Base-by-base conservation (phyloP, 2,329 filamentous ascomycete species). In the Fusarium sp. region DNA sequence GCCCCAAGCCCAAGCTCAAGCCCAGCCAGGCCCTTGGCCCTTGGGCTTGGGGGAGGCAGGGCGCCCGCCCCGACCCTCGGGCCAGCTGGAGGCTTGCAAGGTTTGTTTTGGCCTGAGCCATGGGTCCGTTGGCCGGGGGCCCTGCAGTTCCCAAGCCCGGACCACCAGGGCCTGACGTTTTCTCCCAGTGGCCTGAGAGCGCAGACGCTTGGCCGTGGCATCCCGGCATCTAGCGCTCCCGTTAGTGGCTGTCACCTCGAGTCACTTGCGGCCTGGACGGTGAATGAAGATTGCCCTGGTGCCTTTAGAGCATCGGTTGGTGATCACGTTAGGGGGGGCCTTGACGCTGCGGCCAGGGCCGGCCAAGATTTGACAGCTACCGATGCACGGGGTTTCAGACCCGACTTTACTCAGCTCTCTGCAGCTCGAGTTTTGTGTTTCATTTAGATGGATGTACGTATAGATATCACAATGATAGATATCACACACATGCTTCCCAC, bases 191-290 rank as follows among this genome's bases (percentile, higher is more conserved):
- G 52, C 44, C 53, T 64, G 66, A 44, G 55, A 48, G 54, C 56
- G 31, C 28, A 53, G 60, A 64, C 63, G 64, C 52, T 66, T 71
- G 61, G 61, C 56, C 37, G 50, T 40, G 37, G 48, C 11, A 65
- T 59, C 68, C 68, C 30, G 60, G 68, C 47, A 36, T 27, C 23
- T 62, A 66, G 65, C 65, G 46, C 60, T 71, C 68, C 68, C 61
- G 54, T 69, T 56, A 70, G 65, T 71, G 68, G 68, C 53, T 69
- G 50, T 66, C 68, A 66, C 60, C 53, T 66, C 27, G 57, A 52
- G 58, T 71, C 68, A 69, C 68, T 59, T 72, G 68, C 71, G 68
- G 68, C 68, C 61, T 51, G 53, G 60, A 72, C 65, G 68, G 68
- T 71, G 68, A 23, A 65, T 71, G 62, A 41, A 58, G 62, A 70